These are phyloP conservation scores for Penicillium sp. DNA, from an alignment of 2,329 filamentous ascomycete genomes.

Conservation along the genomic window DNA sequence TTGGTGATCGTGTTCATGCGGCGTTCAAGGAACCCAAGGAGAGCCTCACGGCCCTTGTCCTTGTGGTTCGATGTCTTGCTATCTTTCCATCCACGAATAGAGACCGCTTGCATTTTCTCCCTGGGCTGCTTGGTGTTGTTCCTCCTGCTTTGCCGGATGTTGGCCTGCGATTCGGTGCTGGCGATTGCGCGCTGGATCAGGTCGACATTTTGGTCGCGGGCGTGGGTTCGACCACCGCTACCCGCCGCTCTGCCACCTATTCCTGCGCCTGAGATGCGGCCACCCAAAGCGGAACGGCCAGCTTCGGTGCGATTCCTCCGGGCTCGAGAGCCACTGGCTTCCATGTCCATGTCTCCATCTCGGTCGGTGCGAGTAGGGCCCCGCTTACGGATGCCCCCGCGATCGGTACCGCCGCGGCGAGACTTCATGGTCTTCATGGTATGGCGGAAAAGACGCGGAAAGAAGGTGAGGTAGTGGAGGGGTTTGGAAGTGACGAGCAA, in stretches of 20 bases:
- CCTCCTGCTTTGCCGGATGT: slow-evolving; percentile 40
- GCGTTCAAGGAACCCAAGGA: slow-evolving; percentile 70
- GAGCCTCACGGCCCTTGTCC: slow-evolving; percentile 66
- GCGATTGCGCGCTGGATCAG: slow-evolving; percentile 40
- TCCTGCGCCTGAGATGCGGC: slow-evolving; percentile 1
- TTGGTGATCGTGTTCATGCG: slow-evolving; percentile 60
- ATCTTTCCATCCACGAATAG: slow-evolving; percentile 62
- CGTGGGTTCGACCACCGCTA: slow-evolving; percentile 21
- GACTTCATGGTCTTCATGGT: slow-evolving; percentile 37
- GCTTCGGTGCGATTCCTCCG: slow-evolving; percentile 31
- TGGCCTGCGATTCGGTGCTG: slow-evolving; percentile 36
- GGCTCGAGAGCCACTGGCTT: slow-evolving; percentile 41
- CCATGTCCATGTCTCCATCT: slow-evolving; percentile 66
- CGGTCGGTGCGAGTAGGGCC: slow-evolving; percentile 52
- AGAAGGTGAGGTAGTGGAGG: slow-evolving; percentile 1
- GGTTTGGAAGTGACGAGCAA: not conserved
- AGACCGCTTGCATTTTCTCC: slow-evolving; percentile 36
- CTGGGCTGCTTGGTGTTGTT: slow-evolving; percentile 25
- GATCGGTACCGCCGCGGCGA: slow-evolving; percentile 34
- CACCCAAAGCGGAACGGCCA: slow-evolving; percentile 3
- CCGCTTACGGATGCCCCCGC: slow-evolving; percentile 56
- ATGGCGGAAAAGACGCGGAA: not conserved
- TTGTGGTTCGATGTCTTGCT: slow-evolving; percentile 69
- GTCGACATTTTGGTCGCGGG: slow-evolving; percentile 35
- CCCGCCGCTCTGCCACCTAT: slow-evolving; percentile 31